Conservation (phyloP, 1,139 yeast species). For the Geotrichum citri-aurantii region DNA sequence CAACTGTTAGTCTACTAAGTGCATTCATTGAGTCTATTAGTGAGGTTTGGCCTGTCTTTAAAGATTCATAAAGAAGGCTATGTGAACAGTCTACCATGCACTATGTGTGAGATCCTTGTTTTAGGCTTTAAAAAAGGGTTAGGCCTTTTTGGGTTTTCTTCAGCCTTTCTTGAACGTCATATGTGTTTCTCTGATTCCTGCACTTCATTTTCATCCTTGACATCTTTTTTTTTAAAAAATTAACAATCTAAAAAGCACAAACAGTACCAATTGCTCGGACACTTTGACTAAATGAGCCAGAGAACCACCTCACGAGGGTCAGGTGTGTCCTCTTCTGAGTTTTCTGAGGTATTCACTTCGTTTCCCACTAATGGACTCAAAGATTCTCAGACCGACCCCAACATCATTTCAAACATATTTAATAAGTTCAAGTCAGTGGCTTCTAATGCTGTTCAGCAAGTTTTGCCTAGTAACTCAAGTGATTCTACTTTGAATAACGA, state of each 20-base stretch:
- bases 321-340: slow-evolving; percentile 2
- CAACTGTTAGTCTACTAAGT: neutral
- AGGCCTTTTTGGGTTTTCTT: neutral
- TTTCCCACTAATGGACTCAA: slow-evolving; percentile 29
- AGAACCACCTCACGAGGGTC: neutral
- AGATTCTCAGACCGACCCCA: slow-evolving; percentile 25
- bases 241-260: neutral
- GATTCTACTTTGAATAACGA: neutral
- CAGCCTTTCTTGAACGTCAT: neutral
- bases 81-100: no score
- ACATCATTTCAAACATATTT: slow-evolving; percentile 26
- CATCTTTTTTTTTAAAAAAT: neutral
- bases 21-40: neutral
- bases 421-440: slow-evolving; percentile 30
- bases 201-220: neutral
- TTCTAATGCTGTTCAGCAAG: slow-evolving; percentile 28
- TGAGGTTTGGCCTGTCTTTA: neutral
- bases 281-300: slow-evolving; percentile 7
- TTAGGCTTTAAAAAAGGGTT: neutral
- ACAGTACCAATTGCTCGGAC: neutral
- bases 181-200: neutral
- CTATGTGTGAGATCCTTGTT: no score
- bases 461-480: slow-evolving; percentile 20
- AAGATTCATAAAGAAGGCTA: neutral
- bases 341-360: slow-evolving; percentile 23